phyloP scores from a whole-genome alignment of 192 early-diverging fungal species.

The Linnemannia schmuckeri region DNA sequence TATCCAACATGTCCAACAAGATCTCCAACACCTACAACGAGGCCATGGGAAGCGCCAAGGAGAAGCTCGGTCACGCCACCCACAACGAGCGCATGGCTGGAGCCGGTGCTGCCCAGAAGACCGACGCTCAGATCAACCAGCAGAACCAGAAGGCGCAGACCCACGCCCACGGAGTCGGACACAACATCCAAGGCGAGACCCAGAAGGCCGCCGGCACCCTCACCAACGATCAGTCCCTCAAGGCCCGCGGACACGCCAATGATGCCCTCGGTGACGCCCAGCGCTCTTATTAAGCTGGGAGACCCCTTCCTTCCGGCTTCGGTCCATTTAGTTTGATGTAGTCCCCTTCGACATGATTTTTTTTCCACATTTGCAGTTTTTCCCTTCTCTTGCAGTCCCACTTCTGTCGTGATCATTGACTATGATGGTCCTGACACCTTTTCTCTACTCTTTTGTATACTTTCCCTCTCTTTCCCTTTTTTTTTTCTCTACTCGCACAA shows the following conservation, averaged over 20 bases:
- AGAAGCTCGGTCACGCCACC: constrained; percentile 25
- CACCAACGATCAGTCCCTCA: constrained; percentile 17
- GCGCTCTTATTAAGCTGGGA: constrained; percentile 18
- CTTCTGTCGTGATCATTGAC: background rate
- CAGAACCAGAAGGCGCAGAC: background rate
- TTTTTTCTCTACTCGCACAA: background rate
- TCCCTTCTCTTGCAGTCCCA: background rate
- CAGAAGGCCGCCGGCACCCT: constrained; percentile 23
- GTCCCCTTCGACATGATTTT: background rate
- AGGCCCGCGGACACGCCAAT: constrained; percentile 33
- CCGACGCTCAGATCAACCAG: constrained; percentile 24
- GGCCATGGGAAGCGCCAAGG: constrained; percentile 41
- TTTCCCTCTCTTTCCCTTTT: background rate
- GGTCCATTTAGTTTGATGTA: background rate
- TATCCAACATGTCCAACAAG: constrained; percentile 32
- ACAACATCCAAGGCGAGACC: constrained; percentile 20
- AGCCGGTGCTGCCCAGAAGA: constrained; percentile 31
- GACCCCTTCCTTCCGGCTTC: too few species aligned
- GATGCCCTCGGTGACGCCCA: constrained; percentile 29
- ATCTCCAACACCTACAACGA: constrained; percentile 36
- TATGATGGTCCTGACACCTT: background rate
- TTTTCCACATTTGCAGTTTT: background rate
- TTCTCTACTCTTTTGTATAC: background rate
- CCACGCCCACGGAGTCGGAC: constrained; percentile 28
- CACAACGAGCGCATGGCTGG: constrained; percentile 28